Base-by-base conservation (phyloP, 1,139 yeast genomes). In the Pichia sp. region DNA sequence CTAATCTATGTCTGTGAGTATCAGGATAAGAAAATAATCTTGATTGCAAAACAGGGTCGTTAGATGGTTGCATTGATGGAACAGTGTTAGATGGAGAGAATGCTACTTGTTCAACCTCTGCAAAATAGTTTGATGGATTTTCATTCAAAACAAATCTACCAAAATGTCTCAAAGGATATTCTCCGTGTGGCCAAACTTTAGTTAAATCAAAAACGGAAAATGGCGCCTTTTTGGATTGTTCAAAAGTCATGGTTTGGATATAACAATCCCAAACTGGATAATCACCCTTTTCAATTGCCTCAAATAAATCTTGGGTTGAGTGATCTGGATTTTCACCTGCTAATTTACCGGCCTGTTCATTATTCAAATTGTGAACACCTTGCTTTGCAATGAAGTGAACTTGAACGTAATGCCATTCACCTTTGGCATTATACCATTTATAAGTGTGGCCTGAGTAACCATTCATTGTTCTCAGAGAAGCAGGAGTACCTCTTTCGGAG, bases 31-130 rank as follows among this genome's bases (percentile, higher is more conserved):
- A 82, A 67, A 85, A 85, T 56, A 85, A 71, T 67, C 95, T 79
- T 26, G 88, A 78, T 69, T 85, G 95, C 64, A 85, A 72, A 42
- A 85, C 95, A 42, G 95, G 94, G 63, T 85, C 95, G 55, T 88
- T 88, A 41, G 88, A 79, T 43, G 95, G 77, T 65, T 83, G 87
- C 74, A 82, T 79, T 56, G 83, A 85, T 47, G 95, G 95, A 47
- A 85, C 86, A 36, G 88, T 77, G 66, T 85, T 87, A 37, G 88
- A 75, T 50, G 95, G 95, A 41, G 88, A 73, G 67, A 85, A 83
- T 11, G 90, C 90, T 52, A 83, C 82, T 66, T 82, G 90, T 67
- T 83, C 92, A 57, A 81, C 80, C 63, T 83, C 90, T 55, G 87
- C 87, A 67, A 81, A 82, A 69, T 81, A 83, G 67, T 83, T 83